Base-by-base conservation (phyloP, 2,329 filamentous ascomycete species). In the Ramularia endophylla region DNA sequence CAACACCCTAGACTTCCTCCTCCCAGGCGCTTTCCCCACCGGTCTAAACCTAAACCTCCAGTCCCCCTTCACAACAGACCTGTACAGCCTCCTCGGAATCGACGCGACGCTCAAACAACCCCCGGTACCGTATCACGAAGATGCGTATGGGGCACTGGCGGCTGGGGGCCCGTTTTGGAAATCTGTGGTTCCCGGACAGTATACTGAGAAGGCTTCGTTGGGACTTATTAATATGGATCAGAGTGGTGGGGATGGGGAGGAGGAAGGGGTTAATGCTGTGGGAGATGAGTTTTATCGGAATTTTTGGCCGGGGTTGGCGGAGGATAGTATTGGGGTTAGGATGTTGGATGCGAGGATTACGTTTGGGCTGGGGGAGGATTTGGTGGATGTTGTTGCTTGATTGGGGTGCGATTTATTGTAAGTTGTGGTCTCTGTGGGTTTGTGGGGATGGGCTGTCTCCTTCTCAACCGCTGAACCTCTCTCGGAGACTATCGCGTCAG, bases 1-100 rank as follows among this genome's bases (percentile, higher is more conserved):
- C 22, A 42, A 41, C 19, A 43, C 34, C 20, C 22, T 46, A 4
- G 29, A 36, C 12, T n/a, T 32, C n/a, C 38, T 48, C 45, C 40
- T 40, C 11, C 37, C 35, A 2, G 35, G 34, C 19, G 16, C 37
- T 3, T 9, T 28, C 11, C 19, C 29, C 16, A 17, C 20, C 2
- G 34, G 34, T 2, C 6, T 41, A 17, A 38, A 45, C 28, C 43
- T 45, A 33, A 45, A 41, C 19, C 43, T 38, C 7, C 13, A 20
- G 15, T 15, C 19, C 1, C 32, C 32, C 9, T 20, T 34, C 32
- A 19, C 32, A 12, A 34, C 32, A 18, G 17, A 34, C 39, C 25
- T 34, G 28, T 17, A 43, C 44, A 8, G 29, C 9, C 6, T 41
- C 17, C 32, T 34, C 16, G 32, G 35, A 22, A 15, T 46, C 27